A percentile compares a stretch with the other conserved stretches of the same genome.
Conservation (phyloP, 176 grass and related monocot species). For the Avena eriantha region DNA sequence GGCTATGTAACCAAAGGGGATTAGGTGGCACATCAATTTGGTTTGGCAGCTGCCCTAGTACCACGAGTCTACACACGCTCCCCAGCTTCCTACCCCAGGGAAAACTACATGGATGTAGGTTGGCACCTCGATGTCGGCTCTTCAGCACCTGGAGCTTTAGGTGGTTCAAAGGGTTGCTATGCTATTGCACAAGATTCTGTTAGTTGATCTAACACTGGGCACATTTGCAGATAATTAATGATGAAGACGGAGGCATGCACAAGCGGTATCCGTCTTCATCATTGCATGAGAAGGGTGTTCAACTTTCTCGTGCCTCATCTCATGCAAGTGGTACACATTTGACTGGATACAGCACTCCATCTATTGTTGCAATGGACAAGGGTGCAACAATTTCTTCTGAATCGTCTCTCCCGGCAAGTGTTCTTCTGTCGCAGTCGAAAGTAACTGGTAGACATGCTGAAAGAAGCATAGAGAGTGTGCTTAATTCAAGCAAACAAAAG, state of each 20-base stretch:
- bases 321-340: slow-evolving; percentile 57
- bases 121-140: not conserved
- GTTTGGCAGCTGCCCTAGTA: slow-evolving; percentile 14
- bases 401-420: slow-evolving; percentile 62
- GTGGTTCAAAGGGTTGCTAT: not conserved
- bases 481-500: slow-evolving; percentile 90
- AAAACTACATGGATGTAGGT: slow-evolving; percentile 11
- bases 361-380: slow-evolving; percentile 94
- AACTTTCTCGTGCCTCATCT: slow-evolving; percentile 63
- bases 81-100: not conserved
- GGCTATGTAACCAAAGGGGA: not conserved
- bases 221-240: slow-evolving; percentile 78
- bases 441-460: slow-evolving; percentile 57
- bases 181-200: slow-evolving; percentile 18
- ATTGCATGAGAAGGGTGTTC: slow-evolving; percentile 66
- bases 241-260: slow-evolving; percentile 84
- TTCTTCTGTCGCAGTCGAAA: slow-evolving; percentile 66
- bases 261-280: slow-evolving; percentile 78
- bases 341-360: slow-evolving; percentile 69
- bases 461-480: slow-evolving; percentile 78
- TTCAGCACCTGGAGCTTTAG: not conserved
- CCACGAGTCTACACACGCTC: not conserved
- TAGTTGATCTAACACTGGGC: slow-evolving; percentile 37
- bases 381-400: slow-evolving; percentile 61
- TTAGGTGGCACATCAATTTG: not conserved